Base-by-base conservation (phyloP, 2,329 filamentous ascomycete genomes). In the Nothopassalora personata region DNA sequence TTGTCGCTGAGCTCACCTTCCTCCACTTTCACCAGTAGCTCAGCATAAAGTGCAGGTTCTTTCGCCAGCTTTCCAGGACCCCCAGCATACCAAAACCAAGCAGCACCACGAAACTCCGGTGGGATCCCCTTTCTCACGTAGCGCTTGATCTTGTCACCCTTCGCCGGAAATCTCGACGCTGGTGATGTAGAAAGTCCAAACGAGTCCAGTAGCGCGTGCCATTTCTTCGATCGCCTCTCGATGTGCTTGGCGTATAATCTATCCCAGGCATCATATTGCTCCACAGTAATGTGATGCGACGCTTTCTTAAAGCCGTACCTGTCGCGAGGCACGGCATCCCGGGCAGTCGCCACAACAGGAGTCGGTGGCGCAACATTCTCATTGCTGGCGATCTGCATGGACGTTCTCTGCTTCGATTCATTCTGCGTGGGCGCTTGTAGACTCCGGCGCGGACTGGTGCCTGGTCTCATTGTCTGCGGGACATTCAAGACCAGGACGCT, bases 51-150 rank as follows among this genome's bases (percentile, higher is more conserved):
- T 1, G 90, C 90, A 5, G 85, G 82, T 67, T 95, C 84, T 69
- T 90, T 87, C 53, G 85, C 83, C 60, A 96, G 74, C 65, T 91
- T 88, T 48, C 86, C 85, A 5, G 85, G 83, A 66, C 95, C 84
- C 69, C 90, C 91, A 10, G 91, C 91, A 72, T 97, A 97, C 77
- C 89, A 97, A 74, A 96, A 97, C 93, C 93, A 97, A 49, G 93
- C 93, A 5, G 90, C 88, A n/a, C 93, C 93, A 69, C 93, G 85
- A 86, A 91, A 96, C 65, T 96, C 91, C 0, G 92, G 90, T 3
- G 93, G 93, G 53, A 97, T 93, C 15, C 93, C 93, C 74, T 97
- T 97, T 54, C 92, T 86, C 52, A 96, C 84, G 71, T 94, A 97
- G 18, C 91, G 84, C 75, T 95, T 96, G 47, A 94, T 85, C 74